phyloP scores from a whole-genome alignment of 805 yeast genomes.

The Ogataea methylovora region DNA sequence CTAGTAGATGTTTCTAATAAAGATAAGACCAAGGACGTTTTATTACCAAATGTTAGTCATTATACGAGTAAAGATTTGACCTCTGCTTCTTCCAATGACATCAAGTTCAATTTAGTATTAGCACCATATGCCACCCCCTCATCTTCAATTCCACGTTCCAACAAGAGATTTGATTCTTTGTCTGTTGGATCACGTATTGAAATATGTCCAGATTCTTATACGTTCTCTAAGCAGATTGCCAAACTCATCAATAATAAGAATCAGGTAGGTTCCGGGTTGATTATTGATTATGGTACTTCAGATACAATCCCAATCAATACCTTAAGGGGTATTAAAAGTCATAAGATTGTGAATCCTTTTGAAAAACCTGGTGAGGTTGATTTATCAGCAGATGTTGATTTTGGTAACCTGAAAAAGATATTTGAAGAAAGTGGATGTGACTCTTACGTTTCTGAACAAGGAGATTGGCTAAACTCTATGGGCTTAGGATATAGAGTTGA shows the following conservation, averaged over 20 bases:
- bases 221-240: slow-evolving; percentile 30
- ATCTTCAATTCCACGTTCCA: slow-evolving; percentile 45
- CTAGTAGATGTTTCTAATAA: slow-evolving; percentile 48
- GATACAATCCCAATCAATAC: slow-evolving; percentile 60
- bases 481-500: slow-evolving; percentile 69
- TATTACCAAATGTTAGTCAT: slow-evolving; percentile 15
- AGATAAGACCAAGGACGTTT: slow-evolving; percentile 4
- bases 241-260: slow-evolving; percentile 37
- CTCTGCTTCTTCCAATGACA: slow-evolving; percentile 2
- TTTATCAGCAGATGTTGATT: slow-evolving; percentile 79
- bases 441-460: slow-evolving; percentile 43
- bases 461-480: slow-evolving; percentile 68
- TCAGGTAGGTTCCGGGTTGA: slow-evolving; percentile 54
- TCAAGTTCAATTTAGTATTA: slow-evolving; percentile 48
- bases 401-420: slow-evolving; percentile 44
- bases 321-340: slow-evolving; percentile 65
- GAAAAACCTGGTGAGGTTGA: slow-evolving; percentile 74
- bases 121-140: slow-evolving; percentile 57
- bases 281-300: slow-evolving; percentile 71
- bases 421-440: slow-evolving; percentile 16
- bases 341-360: slow-evolving; percentile 69
- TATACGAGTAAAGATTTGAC: slow-evolving; percentile 4
- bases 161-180: slow-evolving; percentile 42
- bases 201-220: slow-evolving; percentile 66
- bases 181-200: slow-evolving; percentile 57